Conservation (phyloP, 1,284 basidiomycete genomes). For the Ustilago crameri region DNA sequence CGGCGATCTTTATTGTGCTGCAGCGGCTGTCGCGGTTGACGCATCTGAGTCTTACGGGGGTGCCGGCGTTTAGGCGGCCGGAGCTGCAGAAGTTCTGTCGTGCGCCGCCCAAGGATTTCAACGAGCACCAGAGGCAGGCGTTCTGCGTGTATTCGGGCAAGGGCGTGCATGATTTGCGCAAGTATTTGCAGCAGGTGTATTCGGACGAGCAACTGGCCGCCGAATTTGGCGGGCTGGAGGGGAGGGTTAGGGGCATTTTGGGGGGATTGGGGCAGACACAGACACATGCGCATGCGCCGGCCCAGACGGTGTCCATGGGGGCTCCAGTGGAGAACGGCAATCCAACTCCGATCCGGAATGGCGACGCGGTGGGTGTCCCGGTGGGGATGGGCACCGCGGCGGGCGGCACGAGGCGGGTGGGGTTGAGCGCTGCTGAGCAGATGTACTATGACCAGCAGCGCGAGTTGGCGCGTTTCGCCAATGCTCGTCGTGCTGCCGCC, state of each 20-base stretch:
- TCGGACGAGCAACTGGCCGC: slow-evolving; percentile 42
- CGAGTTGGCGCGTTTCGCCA: slow-evolving; percentile 23
- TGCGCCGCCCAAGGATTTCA: slow-evolving; percentile 88
- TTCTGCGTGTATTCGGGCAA: slow-evolving; percentile 98
- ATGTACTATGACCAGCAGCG: slow-evolving; percentile 46
- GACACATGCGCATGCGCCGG: neutral
- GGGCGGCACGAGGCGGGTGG: neutral
- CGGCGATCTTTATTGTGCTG: slow-evolving; percentile 89
- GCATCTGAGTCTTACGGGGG: slow-evolving; percentile 95
- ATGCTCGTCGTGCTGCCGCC: slow-evolving; percentile 26
- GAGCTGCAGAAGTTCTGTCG: slow-evolving; percentile 92
- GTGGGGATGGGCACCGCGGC: neutral
- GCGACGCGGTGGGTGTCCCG: neutral
- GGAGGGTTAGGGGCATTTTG: slow-evolving; percentile 37
- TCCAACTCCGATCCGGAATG: too few relatives aligned
- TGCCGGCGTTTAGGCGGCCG: slow-evolving; percentile 84
- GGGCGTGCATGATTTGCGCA: slow-evolving; percentile 84
- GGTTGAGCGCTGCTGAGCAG: slow-evolving; percentile 29
- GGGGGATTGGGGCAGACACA: slow-evolving; percentile 9
- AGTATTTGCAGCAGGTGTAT: slow-evolving; percentile 69
- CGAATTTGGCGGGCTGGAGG: slow-evolving; percentile 50
- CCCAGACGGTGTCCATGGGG: too few relatives aligned
- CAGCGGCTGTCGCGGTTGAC: slow-evolving; percentile 87
- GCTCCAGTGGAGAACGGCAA: too few relatives aligned
- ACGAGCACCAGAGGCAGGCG: slow-evolving; percentile 84